Evolutionary conservation across 2,329 filamentous ascomycete genomes (phyloP).

Genomic region (Aspergillus japonicus): DNA sequence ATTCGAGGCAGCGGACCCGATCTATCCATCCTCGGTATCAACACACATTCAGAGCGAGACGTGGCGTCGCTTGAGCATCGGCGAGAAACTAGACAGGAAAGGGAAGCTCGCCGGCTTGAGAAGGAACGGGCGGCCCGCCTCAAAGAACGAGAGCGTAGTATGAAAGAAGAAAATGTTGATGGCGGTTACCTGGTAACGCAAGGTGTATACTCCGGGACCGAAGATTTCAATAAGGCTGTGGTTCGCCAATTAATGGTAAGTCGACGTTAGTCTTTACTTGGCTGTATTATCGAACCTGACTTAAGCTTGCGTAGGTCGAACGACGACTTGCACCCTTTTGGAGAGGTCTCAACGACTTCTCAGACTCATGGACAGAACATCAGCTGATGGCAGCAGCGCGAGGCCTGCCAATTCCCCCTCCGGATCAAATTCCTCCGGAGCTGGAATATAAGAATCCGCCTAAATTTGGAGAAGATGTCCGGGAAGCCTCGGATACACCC

Average conservation of each 20-base stretch:
- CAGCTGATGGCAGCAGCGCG: conserved; percentile 90
- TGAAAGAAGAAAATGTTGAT: conserved; percentile 89
- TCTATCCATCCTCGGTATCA: conserved; percentile 59
- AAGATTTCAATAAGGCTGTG: conserved; percentile 87
- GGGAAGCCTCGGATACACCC: conserved; percentile 53
- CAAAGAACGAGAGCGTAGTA: conserved; percentile 85
- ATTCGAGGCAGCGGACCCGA: conserved; percentile 58
- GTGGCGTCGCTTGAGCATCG: conserved; percentile 57
- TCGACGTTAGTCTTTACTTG: not conserved
- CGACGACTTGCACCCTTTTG: conserved; percentile 91
- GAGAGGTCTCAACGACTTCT: conserved; percentile 87
- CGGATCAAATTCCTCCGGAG: conserved; percentile 78
- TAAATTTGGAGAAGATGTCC: conserved; percentile 43
- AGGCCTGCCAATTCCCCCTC: conserved; percentile 76
- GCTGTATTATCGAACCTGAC: conserved; percentile 19
- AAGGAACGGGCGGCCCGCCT: conserved; percentile 72
- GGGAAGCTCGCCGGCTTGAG: conserved; percentile 81
- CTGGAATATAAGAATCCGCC: conserved; percentile 54
- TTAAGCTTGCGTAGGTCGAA: conserved; percentile 69
- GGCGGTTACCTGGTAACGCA: conserved; percentile 92
- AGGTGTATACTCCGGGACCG: conserved; percentile 85
- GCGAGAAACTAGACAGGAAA: conserved; percentile 85
- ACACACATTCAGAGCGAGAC: conserved; percentile 51
- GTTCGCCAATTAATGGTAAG: conserved; percentile 87
- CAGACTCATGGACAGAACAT: conserved; percentile 85